These are phyloP conservation scores for Apodospora peruviana DNA, from an alignment of 495 filamentous ascomycete genomes.

Conservation along the genomic window DNA sequence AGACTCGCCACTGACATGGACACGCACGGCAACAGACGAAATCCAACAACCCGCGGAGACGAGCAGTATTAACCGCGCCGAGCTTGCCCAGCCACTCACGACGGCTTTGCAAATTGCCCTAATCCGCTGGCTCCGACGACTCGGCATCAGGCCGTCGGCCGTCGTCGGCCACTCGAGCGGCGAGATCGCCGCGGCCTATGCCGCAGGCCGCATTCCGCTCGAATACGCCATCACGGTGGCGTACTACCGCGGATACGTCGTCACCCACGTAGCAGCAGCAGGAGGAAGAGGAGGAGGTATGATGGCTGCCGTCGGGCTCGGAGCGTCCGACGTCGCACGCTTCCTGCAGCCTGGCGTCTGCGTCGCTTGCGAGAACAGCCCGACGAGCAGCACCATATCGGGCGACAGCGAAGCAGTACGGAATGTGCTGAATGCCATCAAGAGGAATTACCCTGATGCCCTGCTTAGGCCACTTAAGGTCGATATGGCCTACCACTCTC, in stretches of 20 bases:
- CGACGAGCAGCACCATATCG: slow-evolving; percentile 36
- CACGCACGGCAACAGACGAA: background rate
- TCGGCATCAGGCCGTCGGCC: slow-evolving; percentile 12
- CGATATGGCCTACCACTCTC: slow-evolving; percentile 28
- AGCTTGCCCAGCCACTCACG: slow-evolving; percentile 13
- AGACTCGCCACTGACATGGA: no score
- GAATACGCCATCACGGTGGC: slow-evolving; percentile 16
- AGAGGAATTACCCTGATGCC: background rate
- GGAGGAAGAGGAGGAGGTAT: slow-evolving; percentile 27
- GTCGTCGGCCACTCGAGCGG: slow-evolving; percentile 30
- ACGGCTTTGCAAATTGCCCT: slow-evolving; percentile 22
- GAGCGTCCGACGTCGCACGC: background rate
- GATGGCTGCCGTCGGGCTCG: slow-evolving; percentile 31
- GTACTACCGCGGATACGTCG: slow-evolving; percentile 12
- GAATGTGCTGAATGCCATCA: slow-evolving; percentile 9
- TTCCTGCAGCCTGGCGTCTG: slow-evolving; percentile 24
- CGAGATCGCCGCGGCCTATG: slow-evolving; percentile 27
- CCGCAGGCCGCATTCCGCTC: slow-evolving; percentile 15
- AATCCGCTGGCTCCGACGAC: slow-evolving; percentile 8
- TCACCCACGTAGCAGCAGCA: no score
- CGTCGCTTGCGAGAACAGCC: slow-evolving; percentile 42
- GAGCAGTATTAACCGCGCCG: slow-evolving; percentile 1
- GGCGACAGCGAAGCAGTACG: slow-evolving; percentile 30
- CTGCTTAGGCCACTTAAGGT: slow-evolving; percentile 24
- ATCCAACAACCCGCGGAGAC: background rate